Base-by-base conservation (phyloP, 805 yeast species). In the Cyberlindnera japonica region DNA sequence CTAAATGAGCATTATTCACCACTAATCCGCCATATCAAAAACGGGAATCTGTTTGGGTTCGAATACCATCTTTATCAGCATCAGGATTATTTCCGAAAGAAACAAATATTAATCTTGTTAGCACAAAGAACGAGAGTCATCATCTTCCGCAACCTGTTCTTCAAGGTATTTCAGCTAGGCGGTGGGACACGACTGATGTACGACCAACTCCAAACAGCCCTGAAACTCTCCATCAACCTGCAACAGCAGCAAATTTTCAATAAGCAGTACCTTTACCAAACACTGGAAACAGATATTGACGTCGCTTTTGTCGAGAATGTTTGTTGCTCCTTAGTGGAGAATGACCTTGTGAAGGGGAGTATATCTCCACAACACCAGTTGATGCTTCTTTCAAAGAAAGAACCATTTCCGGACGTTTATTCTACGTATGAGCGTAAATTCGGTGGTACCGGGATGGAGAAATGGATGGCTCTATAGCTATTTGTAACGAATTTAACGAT, bases 291-390 rank as follows among this genome's bases (percentile, higher is more conserved):
- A 3, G 22, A 43, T 3, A 39, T 67, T 30, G 77, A 74, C 43
- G 35, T 51, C 12, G 26, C 43, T 11, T 60, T 71, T 27, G 65
- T 71, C 10, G 83, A 78, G 44, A 77, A 75, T 38, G 49, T 78
- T 7, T 55, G 77, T 33, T 62, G 74, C 12, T 59, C 75, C 2
- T 50, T 79, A n/a, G 70, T 75, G 29, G 81, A 75, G 45, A 75
- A 74, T 41, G 75, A 72, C 40, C 53, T 77, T 14, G 49, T 79
- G 25, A 74, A 70, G 45, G 83, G 80, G 0, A 78, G 77, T 43
- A 51, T 76, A 0, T 62, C 68, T 25, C 65, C 75, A 1, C 56
- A 68, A 25, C 54, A 64, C 9, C 59, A 68, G 29, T 58, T 63
- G 5, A 62, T 70, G 3, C 62, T 75, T 0, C 53, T 74, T 9